These are phyloP conservation scores for Cucumis cinereus DNA, from an alignment of 306 rosid genomes.

Conservation along the genomic window DNA sequence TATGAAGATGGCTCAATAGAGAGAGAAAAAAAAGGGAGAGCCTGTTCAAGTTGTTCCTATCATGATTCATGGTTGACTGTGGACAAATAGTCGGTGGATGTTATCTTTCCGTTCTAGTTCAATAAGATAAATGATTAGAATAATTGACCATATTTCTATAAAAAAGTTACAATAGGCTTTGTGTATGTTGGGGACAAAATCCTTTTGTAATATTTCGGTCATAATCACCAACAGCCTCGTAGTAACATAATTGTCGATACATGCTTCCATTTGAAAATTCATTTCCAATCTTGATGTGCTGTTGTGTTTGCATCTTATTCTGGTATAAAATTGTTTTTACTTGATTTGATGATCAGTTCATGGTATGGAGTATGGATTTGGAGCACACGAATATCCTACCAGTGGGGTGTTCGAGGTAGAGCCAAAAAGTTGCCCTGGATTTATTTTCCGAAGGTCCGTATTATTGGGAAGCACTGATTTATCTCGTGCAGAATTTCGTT, in stretches of 20 bases:
- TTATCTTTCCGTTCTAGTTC: background rate
- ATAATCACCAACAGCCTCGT: background rate
- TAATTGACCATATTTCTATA: background rate
- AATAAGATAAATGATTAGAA: background rate
- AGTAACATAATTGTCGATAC: background rate
- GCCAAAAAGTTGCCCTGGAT: slow-evolving; percentile 93
- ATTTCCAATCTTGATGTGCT: background rate
- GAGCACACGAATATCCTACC: slow-evolving; percentile 79
- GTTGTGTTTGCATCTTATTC: background rate
- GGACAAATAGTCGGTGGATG: background rate
- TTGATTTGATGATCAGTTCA: slow-evolving; percentile 44
- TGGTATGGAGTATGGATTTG: slow-evolving; percentile 79
- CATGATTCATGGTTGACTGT: background rate
- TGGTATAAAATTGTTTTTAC: background rate
- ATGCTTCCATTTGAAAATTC: background rate
- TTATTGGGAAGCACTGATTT: slow-evolving; percentile 73
- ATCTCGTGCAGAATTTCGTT: slow-evolving; percentile 56
- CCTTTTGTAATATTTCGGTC: background rate
- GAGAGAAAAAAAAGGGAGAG: no score
- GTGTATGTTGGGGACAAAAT: background rate
- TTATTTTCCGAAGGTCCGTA: slow-evolving; percentile 70
- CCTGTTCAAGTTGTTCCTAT: background rate
- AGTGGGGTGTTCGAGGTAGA: slow-evolving; percentile 97
- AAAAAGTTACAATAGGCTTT: background rate
- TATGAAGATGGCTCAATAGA: background rate